These are phyloP conservation scores for Crithidia sp. DNA, from an alignment of 208 protist genomes.

Conservation along the genomic window DNA sequence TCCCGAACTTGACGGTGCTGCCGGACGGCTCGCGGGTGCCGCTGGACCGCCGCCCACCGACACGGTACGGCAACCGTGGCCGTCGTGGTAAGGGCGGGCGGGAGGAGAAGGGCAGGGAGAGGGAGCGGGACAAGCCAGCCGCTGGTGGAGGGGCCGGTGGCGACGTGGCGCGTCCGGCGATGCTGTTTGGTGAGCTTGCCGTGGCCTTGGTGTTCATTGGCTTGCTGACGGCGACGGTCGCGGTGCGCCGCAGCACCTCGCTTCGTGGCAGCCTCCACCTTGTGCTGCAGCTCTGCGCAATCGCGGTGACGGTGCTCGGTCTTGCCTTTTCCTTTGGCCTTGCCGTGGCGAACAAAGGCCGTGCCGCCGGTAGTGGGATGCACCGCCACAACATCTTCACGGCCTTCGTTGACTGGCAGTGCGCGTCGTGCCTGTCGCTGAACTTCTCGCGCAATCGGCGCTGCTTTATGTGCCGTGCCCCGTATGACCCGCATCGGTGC, in stretches of 20 bases:
- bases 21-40: slow-evolving; percentile 34
- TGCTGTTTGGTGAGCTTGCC: slow-evolving; percentile 47
- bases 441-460: slow-evolving; percentile 75
- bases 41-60: slow-evolving; percentile 5
- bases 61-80: slow-evolving; percentile 4
- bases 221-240: slow-evolving; percentile 24
- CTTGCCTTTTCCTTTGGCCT: slow-evolving; percentile 51
- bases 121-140: background rate
- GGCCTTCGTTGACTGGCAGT: slow-evolving; percentile 83
- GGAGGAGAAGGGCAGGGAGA: background rate
- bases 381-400: slow-evolving; percentile 66
- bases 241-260: slow-evolving; percentile 15
- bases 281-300: slow-evolving; percentile 31
- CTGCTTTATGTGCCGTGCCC: slow-evolving; percentile 77
- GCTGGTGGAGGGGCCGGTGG: background rate
- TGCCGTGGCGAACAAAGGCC: slow-evolving; percentile 38
- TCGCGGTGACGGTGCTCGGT: slow-evolving; percentile 22
- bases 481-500: slow-evolving; percentile 51
- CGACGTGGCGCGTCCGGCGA: background rate
- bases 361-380: slow-evolving; percentile 41
- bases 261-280: background rate
- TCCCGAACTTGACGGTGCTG: slow-evolving; percentile 41
- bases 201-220: slow-evolving; percentile 10
- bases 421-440: slow-evolving; percentile 54
- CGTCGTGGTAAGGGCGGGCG: background rate